A percentile compares a stretch with the other conserved stretches of the same genome.
phyloP scores from a whole-genome alignment of 2,329 filamentous ascomycete genomes.

The Sordariomycetes sp. region DNA sequence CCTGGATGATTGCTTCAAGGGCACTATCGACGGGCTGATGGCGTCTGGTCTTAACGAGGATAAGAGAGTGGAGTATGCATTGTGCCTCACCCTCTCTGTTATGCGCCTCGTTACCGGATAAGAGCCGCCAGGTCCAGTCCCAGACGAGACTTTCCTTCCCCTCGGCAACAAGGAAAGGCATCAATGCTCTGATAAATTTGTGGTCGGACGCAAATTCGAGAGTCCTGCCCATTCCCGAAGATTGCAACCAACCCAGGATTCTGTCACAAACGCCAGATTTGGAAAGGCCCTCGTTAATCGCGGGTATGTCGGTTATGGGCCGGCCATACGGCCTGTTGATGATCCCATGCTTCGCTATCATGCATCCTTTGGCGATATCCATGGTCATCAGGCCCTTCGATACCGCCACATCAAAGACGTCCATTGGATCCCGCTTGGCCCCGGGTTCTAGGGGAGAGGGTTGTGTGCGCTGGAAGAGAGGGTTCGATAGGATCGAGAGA shows the following conservation, averaged over 20 bases:
- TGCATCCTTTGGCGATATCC: conserved; percentile 40
- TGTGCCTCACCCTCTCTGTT: conserved; percentile 13
- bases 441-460: conserved; percentile 6
- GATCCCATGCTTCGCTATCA: conserved; percentile 31
- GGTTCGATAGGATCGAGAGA: conserved; percentile 45
- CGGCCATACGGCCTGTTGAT: not conserved
- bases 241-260: conserved; percentile 42
- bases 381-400: conserved; percentile 45
- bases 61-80: conserved; percentile 25
- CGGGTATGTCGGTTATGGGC: not conserved
- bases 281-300: not conserved
- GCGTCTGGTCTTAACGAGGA: conserved; percentile 26
- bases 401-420: conserved; percentile 45
- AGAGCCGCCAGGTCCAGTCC: conserved; percentile 37
- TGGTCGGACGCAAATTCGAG: conserved; percentile 32
- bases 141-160: conserved; percentile 38
- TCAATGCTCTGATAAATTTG: conserved; percentile 26
- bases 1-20: conserved; percentile 35
- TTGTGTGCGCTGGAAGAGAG: conserved; percentile 32
- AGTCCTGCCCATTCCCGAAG: conserved; percentile 34
- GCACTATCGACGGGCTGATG: conserved; percentile 29
- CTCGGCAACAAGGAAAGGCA: conserved; percentile 42
- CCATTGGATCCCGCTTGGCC: conserved; percentile 32
- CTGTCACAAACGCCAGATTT: not conserved
- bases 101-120: conserved; percentile 15